Base-by-base conservation (phyloP, 176 grass and related monocot genomes). In the Ananas comosus region DNA sequence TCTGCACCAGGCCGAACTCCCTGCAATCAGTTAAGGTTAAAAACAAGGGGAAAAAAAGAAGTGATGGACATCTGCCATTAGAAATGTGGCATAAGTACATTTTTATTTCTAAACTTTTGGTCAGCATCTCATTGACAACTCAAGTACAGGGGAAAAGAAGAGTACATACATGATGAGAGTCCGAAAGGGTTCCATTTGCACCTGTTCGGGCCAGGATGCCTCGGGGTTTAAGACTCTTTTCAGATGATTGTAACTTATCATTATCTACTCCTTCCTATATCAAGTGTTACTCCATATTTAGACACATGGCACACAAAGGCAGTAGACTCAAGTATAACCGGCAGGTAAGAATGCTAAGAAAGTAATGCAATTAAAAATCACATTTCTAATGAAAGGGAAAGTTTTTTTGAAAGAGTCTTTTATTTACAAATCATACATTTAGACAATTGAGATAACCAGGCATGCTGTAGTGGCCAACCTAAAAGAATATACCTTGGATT, bases 241-340 rank as follows among this genome's bases (percentile, higher is more conserved):
- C 86, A 70, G 80, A 76, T 77, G 70, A 57, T 74, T 80, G 74
- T 58, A 78, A 69, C 50, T 76, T 85, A 61, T 92, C 86, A 68
- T 82, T 83, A 71, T 74, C 76, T 52, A 75, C 21, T 78, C 77
- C 79, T 79, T 90, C 89, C 94, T 97, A 72, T 64, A 75, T 63
- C 12, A 22, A 65, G 33, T 49, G 47, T 14, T 42, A 67, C 33
- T 6, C 33, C 33, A 4, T n/a, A 67, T 47, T 67, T 42, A 28
- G 24, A 24, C 14, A 67, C 29, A 67, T 4, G 9, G 64, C 24
- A 67, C 64, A 48, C 47, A 29, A 42, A 47, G 64, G 10, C 28
- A 13, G 24, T 6, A 66, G 64, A 59, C 19, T 14, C 19, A 59
- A 59, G n/a, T 6, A 61, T 22, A 7, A 61, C 21, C 16, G 21